Evolutionary conservation across 2,329 filamentous ascomycete genomes (phyloP).

Genomic region (Phaeosphaeria sp.): DNA sequence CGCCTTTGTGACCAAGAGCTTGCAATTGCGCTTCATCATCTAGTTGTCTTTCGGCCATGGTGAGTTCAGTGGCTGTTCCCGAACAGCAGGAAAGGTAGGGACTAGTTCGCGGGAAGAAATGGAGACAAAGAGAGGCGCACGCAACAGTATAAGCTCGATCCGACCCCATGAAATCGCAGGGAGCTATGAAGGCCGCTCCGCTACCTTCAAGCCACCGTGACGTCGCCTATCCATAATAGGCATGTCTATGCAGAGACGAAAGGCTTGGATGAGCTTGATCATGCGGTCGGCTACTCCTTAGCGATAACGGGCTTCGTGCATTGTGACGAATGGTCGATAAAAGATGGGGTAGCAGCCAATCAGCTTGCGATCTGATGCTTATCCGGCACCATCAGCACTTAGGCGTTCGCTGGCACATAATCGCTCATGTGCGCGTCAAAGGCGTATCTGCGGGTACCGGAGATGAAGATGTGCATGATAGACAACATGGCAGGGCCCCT

Average conservation of each 20-base stretch:
- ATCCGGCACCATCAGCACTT: slow-evolving; percentile 5
- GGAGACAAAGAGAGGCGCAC: not conserved
- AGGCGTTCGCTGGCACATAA: not conserved
- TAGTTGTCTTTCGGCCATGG: slow-evolving; percentile 28
- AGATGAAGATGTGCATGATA: not conserved
- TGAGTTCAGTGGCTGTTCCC: slow-evolving; percentile 2
- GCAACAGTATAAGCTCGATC: not conserved
- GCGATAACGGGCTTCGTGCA: slow-evolving; percentile 11
- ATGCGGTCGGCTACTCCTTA: slow-evolving; percentile 5
- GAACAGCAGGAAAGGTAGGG: not conserved
- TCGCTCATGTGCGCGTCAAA: not conserved
- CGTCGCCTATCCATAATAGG: slow-evolving; percentile 12
- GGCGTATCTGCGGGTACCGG: not conserved
- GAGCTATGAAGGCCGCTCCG: slow-evolving; percentile 1
- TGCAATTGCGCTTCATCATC: slow-evolving; percentile 47
- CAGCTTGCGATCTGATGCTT: not conserved
- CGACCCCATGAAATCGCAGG: not conserved
- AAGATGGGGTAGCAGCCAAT: slow-evolving; percentile 17
- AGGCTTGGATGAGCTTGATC: slow-evolving; percentile 25
- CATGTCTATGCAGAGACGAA: slow-evolving; percentile 7
- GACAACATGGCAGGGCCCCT: not conserved
- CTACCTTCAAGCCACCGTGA: slow-evolving; percentile 9
- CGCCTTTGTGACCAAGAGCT: slow-evolving; percentile 62
- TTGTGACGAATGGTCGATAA: slow-evolving; percentile 3
- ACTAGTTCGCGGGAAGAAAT: not conserved